Conservation (phyloP, 345 rosid genomes). For the Erodium maritimum region DNA sequence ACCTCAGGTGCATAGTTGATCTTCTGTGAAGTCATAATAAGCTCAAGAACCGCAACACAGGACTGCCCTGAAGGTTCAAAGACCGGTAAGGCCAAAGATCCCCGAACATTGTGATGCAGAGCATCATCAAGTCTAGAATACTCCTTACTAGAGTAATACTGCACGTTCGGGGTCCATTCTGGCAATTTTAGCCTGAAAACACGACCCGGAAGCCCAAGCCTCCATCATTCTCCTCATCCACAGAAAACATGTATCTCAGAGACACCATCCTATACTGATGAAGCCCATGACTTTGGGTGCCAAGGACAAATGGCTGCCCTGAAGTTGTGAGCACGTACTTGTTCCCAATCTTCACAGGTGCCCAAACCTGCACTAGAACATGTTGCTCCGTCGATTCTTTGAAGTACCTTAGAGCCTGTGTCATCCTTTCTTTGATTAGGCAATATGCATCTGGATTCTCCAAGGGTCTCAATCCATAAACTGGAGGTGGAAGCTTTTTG, state of each 20-base stretch:
- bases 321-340: slow-evolving; percentile 61
- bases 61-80: slow-evolving; percentile 69
- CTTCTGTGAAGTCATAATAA: slow-evolving; percentile 75
- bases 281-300: slow-evolving; percentile 54
- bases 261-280: slow-evolving; percentile 85
- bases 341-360: slow-evolving; percentile 54
- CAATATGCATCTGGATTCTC: slow-evolving; percentile 54
- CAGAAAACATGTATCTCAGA: slow-evolving; percentile 55
- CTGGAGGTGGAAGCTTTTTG: slow-evolving; percentile 35
- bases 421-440: slow-evolving; percentile 73
- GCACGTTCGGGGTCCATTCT: slow-evolving; percentile 94
- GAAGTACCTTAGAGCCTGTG: slow-evolving; percentile 66
- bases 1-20: slow-evolving; percentile 85
- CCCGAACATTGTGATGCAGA: slow-evolving; percentile 53
- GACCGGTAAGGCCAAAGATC: slow-evolving; percentile 84
- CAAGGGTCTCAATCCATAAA: slow-evolving; percentile 31
- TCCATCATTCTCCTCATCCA: slow-evolving; percentile 41
- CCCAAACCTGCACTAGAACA: slow-evolving; percentile 88
- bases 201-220: slow-evolving; percentile 88
- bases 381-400: slow-evolving; percentile 80
- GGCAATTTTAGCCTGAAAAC: slow-evolving; percentile 73
- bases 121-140: slow-evolving; percentile 76
- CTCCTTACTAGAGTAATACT: slow-evolving; percentile 76
- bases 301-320: slow-evolving; percentile 87
- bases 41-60: slow-evolving; percentile 87